Conservation (phyloP, 2,329 filamentous ascomycete species). For the Amesomyces nigricolor region DNA sequence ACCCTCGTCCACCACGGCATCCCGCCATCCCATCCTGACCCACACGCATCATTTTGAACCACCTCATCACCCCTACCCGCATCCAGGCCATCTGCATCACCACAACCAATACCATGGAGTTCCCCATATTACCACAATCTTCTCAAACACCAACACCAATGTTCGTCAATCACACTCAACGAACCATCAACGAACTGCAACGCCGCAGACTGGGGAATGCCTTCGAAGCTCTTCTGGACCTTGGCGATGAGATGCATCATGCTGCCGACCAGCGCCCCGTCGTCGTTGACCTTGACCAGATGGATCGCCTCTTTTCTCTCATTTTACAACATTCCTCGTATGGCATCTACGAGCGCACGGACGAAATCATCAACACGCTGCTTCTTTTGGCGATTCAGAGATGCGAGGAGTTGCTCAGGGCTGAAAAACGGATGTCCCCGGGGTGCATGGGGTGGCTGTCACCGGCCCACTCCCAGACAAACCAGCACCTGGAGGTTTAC, state of each 20-base stretch:
- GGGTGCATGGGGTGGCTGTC: constrained; percentile 2
- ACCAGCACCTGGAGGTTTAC: constrained; percentile 8
- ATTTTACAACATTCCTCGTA: constrained; percentile 1
- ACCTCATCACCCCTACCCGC: neutral
- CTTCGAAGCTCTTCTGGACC: constrained; percentile 1
- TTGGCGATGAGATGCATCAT: constrained; percentile 10
- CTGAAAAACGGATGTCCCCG: neutral
- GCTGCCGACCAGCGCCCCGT: neutral
- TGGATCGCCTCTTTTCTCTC: neutral
- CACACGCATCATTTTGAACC: neutral
- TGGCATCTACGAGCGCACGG: neutral
- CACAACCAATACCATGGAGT: neutral
- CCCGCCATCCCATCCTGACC: neutral
- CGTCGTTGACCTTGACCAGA: neutral
- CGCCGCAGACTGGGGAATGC: constrained; percentile 1
- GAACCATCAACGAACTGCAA: neutral
- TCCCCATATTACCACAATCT: neutral
- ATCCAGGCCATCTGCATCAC: neutral
- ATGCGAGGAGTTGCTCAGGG: neutral
- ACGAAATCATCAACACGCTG: constrained; percentile 2
- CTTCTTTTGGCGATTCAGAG: neutral
- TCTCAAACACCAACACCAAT: neutral
- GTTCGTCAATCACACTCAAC: neutral
- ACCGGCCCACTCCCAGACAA: neutral
- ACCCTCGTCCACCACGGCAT: neutral